Evolutionary conservation across 208 protist species (phyloP).

Genomic region (Endotrypanum monterogeii): DNA sequence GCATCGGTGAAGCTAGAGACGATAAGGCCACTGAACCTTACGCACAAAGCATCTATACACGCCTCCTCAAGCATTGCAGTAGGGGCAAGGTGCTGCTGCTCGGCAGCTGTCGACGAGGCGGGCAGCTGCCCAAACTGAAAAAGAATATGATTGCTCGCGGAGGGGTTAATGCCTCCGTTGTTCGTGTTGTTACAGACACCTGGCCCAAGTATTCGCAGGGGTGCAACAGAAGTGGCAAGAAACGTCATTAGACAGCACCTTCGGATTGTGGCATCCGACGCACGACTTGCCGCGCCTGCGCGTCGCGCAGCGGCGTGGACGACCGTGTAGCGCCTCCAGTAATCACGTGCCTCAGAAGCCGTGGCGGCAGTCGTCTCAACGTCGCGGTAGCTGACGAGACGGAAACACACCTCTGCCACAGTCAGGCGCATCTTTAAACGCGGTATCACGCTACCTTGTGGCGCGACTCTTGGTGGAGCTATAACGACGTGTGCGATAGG

Average conservation of each 20-base stretch:
- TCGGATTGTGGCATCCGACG: neutral
- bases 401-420: slow-evolving; percentile 25
- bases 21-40: slow-evolving; percentile 18
- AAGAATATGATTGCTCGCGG: neutral
- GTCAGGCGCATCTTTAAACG: slow-evolving; percentile 22
- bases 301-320: slow-evolving; percentile 20
- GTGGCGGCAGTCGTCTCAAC: neutral
- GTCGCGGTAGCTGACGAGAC: slow-evolving; percentile 22
- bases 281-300: neutral
- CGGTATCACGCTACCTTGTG: neutral
- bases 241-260: slow-evolving; percentile 15
- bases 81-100: neutral
- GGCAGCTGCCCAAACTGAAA: neutral
- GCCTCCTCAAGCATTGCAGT: slow-evolving; percentile 25
- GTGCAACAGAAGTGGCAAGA: slow-evolving; percentile 9
- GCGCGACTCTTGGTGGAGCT: neutral
- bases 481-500: neutral
- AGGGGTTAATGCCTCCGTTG: neutral
- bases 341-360: slow-evolving; percentile 11
- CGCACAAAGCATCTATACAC: slow-evolving; percentile 25
- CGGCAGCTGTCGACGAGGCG: neutral
- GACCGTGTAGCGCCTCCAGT: slow-evolving; percentile 30
- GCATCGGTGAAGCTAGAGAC: slow-evolving; percentile 27
- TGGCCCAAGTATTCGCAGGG: slow-evolving; percentile 8
- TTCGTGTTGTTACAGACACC: neutral